These are phyloP conservation scores for Colletotrichum caudatum DNA, from an alignment of 2,329 filamentous ascomycete species.

Conservation along the genomic window DNA sequence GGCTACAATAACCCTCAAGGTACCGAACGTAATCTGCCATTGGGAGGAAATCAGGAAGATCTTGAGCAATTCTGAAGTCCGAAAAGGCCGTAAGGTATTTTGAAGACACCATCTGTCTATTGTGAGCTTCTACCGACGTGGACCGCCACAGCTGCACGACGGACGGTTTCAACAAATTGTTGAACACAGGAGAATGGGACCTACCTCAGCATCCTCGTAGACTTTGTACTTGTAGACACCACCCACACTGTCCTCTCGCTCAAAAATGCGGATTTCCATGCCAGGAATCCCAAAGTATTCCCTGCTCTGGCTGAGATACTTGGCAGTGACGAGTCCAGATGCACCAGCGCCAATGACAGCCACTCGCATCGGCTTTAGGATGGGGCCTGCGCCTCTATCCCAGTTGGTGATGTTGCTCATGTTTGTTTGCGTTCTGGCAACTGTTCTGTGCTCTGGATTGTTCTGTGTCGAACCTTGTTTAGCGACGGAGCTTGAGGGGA, in stretches of 20 bases:
- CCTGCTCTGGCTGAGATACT: conserved; percentile 54
- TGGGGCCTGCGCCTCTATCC: background rate
- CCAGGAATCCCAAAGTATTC: conserved; percentile 52
- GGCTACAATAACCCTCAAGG: conserved; percentile 54
- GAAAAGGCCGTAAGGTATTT: conserved; percentile 65
- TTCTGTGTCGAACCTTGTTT: no score
- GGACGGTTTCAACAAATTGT: background rate
- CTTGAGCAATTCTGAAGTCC: conserved; percentile 57
- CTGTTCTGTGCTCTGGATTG: background rate
- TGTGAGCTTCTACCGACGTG: background rate
- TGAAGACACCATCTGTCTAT: conserved; percentile 58
- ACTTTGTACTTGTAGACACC: conserved; percentile 61
- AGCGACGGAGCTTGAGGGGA: background rate
- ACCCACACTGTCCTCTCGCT: conserved; percentile 57
- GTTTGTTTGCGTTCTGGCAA: background rate
- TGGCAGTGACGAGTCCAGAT: conserved; percentile 56
- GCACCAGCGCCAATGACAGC: conserved; percentile 59
- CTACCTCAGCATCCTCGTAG: conserved; percentile 61
- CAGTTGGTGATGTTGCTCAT: background rate
- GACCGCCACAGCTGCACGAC: background rate
- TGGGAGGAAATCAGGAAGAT: conserved; percentile 59
- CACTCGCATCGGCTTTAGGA: conserved; percentile 50
- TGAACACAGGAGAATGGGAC: background rate
- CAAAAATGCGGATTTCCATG: conserved; percentile 59
- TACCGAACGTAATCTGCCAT: conserved; percentile 57